phyloP scores from a whole-genome alignment of 78 protist species.

The Polysphondylium violaceum region DNA sequence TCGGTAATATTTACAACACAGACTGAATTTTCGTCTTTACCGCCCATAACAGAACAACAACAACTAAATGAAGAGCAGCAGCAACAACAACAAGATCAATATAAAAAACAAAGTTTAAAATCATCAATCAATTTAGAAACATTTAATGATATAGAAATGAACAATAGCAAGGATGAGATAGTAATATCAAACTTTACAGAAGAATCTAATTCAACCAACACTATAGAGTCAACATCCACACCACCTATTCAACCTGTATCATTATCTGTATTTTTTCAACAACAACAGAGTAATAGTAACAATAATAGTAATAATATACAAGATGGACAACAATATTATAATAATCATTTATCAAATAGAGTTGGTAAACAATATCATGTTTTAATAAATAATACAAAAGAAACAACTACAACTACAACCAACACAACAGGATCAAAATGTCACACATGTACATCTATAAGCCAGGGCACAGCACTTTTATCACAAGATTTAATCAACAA shows the following conservation, averaged over 20 bases:
- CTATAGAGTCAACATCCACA: not conserved
- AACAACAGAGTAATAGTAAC: not conserved
- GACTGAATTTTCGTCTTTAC: conserved; percentile 1
- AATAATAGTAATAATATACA: not conserved
- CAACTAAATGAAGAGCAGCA: not conserved
- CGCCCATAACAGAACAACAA: not conserved
- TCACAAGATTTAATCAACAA: conserved; percentile 22
- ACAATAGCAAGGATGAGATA: conserved; percentile 1
- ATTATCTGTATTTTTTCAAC: not conserved
- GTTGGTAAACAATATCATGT: too few relatives aligned
- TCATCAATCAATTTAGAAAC: not conserved
- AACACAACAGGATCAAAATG: conserved; percentile 3
- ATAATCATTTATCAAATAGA: not conserved
- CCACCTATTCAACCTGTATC: not conserved
- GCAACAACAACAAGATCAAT: not conserved
- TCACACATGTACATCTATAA: conserved; percentile 67
- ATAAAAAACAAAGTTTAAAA: not conserved
- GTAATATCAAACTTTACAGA: not conserved
- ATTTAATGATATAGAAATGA: conserved; percentile 1
- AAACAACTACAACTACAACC: not conserved
- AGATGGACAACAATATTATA: not conserved
- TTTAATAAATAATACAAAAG: too few relatives aligned
- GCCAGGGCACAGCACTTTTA: conserved; percentile 17
- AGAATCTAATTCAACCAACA: not conserved
- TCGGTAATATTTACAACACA: conserved; percentile 69